Base-by-base conservation (phyloP, 345 rosid species). In the Iberis pinnata region DNA sequence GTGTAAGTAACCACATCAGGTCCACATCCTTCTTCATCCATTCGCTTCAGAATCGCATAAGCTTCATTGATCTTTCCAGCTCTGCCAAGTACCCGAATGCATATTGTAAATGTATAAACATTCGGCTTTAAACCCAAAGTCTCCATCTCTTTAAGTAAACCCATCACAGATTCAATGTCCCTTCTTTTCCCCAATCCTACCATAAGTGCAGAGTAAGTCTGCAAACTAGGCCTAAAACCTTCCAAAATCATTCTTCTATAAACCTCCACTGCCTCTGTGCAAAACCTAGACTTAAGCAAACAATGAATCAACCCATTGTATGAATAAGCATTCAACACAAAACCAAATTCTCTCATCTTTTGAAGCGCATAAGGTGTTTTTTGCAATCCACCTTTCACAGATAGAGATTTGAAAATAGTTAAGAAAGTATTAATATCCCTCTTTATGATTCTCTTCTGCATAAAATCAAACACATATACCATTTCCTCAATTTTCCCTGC, bases 181-280 rank as follows among this genome's bases (percentile, higher is more conserved):
- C 84, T 80, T 76, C 87, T 80, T 78, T 82, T 90, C 60, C 98
- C 96, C 13, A 67, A 63, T 7, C 89, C 96, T 8, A 86, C 98
- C 98, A 90, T 80, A 42, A 90, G 85, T 0, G 96, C 82, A 1
- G 95, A 90, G 60, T 84, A 90, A 43, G 98, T 84, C 82, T 90
- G 89, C 69, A 90, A 66, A 58, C 95, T 87, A 53, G 95, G 98
- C 74, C 77, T 90, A 54, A 82, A 73, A 67, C 87, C 94, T 59
- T 87, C 86, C 2, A 78, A 82, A 13, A 84, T 47, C 95, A 84
- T 83, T 65, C 78, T 78, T 61, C 73, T 75, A 42, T 87, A 82
- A 41, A 78, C 78, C 54, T 64, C 74, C 69, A 90, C 65, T 29
- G 89, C 92, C 70, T 87, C 88, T 57, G 61, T 63, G 12, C 67